Evolutionary conservation across 202 grass and related monocot genomes (phyloP), one percentile per base, ranked within the genome.

Genomic region (Eragrostis tef): DNA sequence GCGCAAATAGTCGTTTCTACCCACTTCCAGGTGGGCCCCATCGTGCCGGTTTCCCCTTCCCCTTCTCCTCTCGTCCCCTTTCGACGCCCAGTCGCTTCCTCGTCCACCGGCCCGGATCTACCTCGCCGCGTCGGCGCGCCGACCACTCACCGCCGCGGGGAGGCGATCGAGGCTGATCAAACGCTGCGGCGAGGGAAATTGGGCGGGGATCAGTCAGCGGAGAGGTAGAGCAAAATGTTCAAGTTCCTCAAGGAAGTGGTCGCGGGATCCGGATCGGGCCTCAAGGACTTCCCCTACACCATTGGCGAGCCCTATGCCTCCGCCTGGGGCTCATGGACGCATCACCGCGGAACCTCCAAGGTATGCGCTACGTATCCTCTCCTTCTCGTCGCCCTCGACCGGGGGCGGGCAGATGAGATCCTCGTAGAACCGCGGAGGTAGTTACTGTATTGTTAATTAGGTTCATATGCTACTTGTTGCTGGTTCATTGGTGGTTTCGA

Each of bases 241-340:
- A 99, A 93, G 86, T 99, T 99, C 63, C 82, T 99, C 24, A 99
- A 99, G 81, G 96, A 93, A 41, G 96, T 96, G 77, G 96, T 99
- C 34, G 90, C 92, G 66, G 96, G 96, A 88, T 99, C 96, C 77
- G 96, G 93, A 85, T 91, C 96, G 73, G 93, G 89, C 7, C 70
- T 93, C 60, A 99, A 95, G 93, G 96, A 99, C 85, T 89, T 99
- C 25, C 93, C 96, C 75, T 96, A 99, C 93, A 93, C 74, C 89
- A 67, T 99, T 78, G 93, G 93, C 27, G 96, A 99, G 77, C 87
- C 96, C 52, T 93, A 99, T 78, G 70, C 85, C 67, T 86, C 93
- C 39, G 80, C 90, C 15, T 99, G 96, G 96, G 96, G 96, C 34
- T 99, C 96, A 53, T 99, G 96, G 96, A 86, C 83, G 57, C 96